Evolutionary conservation across 208 protist genomes (phyloP), one percentile per base, ranked within the genome.

Genomic region (Crithidia fasciculata): DNA sequence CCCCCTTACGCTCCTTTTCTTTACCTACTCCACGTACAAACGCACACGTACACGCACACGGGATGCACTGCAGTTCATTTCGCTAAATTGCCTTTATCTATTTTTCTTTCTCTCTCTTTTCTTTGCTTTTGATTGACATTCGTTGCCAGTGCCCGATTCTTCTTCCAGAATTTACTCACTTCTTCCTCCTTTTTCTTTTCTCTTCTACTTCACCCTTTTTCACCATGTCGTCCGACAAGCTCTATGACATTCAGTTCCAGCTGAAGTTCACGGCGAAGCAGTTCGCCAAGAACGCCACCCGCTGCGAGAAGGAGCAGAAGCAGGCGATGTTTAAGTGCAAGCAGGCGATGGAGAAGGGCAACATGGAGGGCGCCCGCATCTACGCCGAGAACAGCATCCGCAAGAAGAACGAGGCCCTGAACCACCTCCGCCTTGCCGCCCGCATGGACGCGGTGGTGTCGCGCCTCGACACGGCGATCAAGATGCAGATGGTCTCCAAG

Each of bases 331-430:
- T 76, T 62, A 99, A 99, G 80, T 90, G 97, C 61, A 98, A 98
- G 80, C 61, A 86, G 63, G 95, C 98, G 18, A 99, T 99, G 72
- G 94, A 99, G 76, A 98, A 99, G 80, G 95, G 95, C 64, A 99
- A 99, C 89, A 96, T 97, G 73, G 98, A 99, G 43, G 97, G 97
- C 10, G 98, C 98, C 6, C 89, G 97, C 54, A 99, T 99, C 40
- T 99, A 98, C 82, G 98, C 98, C 37, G 89, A 99, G 83, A 99
- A 99, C 78, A 97, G 97, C 37, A 99, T 99, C 61, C 84, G 98
- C 37, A 98, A 99, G 74, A 98, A 99, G 84, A 99, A 98, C 60
- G 93, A 99, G 79, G 60, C 88, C 8, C 82, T 98, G n/a, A 99
- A 99, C 74, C 98, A 98, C 77, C 83, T 99, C n/a, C 80, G 96